Base-by-base conservation (phyloP, 108 stramenopile genomes). In the Cyclotella baltica region DNA sequence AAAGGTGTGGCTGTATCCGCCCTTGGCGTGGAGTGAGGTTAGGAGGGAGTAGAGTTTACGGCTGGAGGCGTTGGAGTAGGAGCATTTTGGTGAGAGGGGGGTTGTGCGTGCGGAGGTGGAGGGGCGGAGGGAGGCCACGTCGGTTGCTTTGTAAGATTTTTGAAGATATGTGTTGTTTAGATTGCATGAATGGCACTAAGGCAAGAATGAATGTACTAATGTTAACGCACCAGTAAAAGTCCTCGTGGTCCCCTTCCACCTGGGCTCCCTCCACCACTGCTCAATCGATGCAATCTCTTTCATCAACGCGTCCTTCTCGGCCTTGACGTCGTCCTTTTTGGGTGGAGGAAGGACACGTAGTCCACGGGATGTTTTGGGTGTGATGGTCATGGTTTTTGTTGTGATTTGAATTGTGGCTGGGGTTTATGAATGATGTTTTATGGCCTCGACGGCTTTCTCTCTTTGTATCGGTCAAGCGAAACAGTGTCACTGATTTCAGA, bases 1-100 rank as follows among this genome's bases (percentile, higher is more conserved):
- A 84, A 97, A 98, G 30, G 98, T 98, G 81, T 96, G 96, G 8
- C 91, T 90, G 76, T 95, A 97, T 4, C 93, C 94, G 5, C 95
- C 94, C 15, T 55, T 59, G 13, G 56, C 25, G 58, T 92, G 86
- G n/a, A 96, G 83, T 11, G 80, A 66, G n/a, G 63, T 59, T 51
- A 96, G 81, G 16, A 96, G 83, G 51, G 38, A 73, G 71, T 86
- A 96, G 15, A 96, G 84, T 68, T 92, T 92, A 23, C 67, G 75
- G 46, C 92, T 88, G 27, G 89, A 85, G 20, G 51, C 52, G 61
- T 87, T 84, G 34, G 89, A 86, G 73, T 88, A 92, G 76, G 77
- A 75, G 33, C 72, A 70, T 64, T 89, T 89, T 71, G 89, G 85
- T 51, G 90, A 78, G 15, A 81, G 69, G 15, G 33, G 20, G 22